Evolutionary conservation across 2,329 filamentous ascomycete genomes (phyloP).

Genomic region (Ilyonectria robusta): DNA sequence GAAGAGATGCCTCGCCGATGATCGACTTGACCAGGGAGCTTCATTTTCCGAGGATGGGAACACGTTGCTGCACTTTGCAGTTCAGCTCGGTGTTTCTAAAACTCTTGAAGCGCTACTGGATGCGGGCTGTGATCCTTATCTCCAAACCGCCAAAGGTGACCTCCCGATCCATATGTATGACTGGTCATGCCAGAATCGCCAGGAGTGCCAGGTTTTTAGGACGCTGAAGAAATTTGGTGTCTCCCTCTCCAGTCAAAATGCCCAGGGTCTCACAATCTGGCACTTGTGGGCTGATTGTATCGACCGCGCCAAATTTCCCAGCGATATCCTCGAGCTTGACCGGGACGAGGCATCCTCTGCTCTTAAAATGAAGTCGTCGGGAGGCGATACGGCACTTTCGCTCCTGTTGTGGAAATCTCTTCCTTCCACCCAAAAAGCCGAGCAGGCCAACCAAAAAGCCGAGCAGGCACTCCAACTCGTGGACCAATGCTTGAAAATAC

Average conservation of each 20-base stretch:
- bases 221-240: not conserved
- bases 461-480: not conserved
- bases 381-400: not conserved
- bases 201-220: no score
- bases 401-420: not conserved
- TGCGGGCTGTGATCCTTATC: not conserved
- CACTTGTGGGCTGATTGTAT: not conserved
- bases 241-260: not conserved
- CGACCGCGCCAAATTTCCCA: not conserved
- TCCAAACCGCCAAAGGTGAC: accelerated
- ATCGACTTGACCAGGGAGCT: accelerated
- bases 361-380: not conserved
- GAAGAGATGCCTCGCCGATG: not conserved
- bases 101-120: not conserved
- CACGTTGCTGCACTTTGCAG: no score
- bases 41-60: no score
- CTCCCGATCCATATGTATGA: slow-evolving; percentile 2
- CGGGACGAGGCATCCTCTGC: not conserved
- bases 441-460: not conserved
- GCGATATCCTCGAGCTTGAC: not conserved
- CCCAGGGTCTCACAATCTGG: not conserved
- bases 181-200: no score
- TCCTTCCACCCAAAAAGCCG: no score
- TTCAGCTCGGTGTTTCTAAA: not conserved
- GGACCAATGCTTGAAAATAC: not conserved